These are phyloP conservation scores for Apocynum venetum DNA, from an alignment of 257 asterid genomes.

Conservation along the genomic window DNA sequence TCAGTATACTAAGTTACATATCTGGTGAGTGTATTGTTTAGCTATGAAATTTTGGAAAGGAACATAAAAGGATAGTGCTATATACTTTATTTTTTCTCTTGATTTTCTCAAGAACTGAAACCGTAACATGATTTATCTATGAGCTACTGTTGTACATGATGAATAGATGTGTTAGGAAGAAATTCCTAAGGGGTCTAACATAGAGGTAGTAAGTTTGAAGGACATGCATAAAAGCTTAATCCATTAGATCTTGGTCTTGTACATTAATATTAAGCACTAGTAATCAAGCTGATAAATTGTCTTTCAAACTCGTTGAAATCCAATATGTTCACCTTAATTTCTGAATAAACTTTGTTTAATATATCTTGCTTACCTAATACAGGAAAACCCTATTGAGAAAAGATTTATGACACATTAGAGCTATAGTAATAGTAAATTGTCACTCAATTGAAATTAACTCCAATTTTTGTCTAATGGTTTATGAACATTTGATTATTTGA, in stretches of 20 bases:
- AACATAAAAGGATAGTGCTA: neutral
- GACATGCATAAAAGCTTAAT: neutral
- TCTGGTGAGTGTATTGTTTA: constrained; percentile 57
- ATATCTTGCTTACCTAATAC: neutral
- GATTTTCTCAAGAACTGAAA: neutral
- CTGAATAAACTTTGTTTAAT: neutral
- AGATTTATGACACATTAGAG: neutral
- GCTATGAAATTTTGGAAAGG: neutral
- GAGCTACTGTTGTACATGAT: neutral
- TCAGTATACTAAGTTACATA: constrained; percentile 82
- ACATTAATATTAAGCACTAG: neutral
- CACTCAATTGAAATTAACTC: neutral
- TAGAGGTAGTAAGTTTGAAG: neutral
- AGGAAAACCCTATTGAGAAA: neutral
- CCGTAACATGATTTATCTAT: neutral
- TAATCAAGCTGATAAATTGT: neutral
- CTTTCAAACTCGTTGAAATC: neutral
- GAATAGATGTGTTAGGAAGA: neutral
- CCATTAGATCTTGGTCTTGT: neutral
- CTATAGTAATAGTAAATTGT: neutral
- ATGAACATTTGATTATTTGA: neutral
- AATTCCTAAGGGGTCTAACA: neutral
- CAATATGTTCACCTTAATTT: neutral
- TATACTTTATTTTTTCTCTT: neutral
- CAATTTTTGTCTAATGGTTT: neutral